Percentiles rank a stretch among this genome's conserved stretches.
Evolutionary conservation across 148 eudicot species (phyloP).

Genomic region (Chenopodium album): DNA sequence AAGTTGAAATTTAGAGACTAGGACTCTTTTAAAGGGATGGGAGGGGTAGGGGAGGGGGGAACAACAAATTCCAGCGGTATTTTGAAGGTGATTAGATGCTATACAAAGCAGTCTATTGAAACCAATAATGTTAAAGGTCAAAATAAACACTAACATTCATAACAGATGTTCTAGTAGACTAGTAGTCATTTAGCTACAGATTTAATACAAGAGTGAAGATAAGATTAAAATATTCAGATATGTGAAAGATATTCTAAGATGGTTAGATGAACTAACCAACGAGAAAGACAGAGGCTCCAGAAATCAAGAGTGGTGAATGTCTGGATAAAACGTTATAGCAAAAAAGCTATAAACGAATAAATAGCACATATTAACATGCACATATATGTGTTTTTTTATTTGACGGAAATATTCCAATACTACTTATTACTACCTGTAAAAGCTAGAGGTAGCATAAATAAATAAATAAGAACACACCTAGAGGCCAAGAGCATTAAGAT

Average conservation of each 20-base stretch:
- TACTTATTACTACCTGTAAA: too few relatives aligned
- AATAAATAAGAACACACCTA: too few relatives aligned
- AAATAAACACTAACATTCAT: background rate
- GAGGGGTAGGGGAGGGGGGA: background rate
- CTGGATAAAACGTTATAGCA: background rate
- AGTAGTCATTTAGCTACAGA: background rate
- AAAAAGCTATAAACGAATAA: background rate
- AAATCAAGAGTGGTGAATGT: slow-evolving; percentile 1
- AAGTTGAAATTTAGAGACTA: background rate
- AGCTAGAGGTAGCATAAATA: too few relatives aligned
- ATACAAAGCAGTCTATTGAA: background rate
- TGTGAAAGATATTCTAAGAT: background rate
- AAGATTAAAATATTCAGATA: background rate
- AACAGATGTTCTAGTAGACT: background rate
- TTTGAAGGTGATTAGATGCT: background rate
- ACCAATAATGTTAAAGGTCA: background rate
- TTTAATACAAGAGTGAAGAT: background rate
- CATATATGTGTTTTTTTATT: too few relatives aligned
- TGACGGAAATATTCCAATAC: too few relatives aligned
- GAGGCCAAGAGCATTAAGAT: too few relatives aligned
- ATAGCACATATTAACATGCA: background rate
- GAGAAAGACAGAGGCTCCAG: background rate
- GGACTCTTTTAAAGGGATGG: background rate
- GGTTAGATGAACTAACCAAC: background rate
- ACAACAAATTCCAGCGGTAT: background rate